Percentiles rank a stretch among this genome's conserved stretches.
Conservation (phyloP, 805 yeast genomes). For the Suhomyces faveliae region DNA sequence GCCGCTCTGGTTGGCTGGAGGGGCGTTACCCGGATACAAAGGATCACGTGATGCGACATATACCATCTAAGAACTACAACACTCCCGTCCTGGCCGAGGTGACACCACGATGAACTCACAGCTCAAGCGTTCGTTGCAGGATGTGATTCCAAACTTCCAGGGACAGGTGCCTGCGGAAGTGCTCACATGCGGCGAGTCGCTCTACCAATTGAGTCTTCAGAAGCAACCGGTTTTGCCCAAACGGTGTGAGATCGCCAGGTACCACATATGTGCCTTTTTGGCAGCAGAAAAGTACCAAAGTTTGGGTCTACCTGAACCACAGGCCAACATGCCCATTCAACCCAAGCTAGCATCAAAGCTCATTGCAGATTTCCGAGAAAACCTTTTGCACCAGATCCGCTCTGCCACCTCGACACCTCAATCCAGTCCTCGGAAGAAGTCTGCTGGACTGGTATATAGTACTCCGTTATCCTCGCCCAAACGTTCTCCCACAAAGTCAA, state of each 20-base stretch:
- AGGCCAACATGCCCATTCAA: constrained; percentile 57
- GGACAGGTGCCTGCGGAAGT: constrained; percentile 45
- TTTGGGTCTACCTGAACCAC: constrained; percentile 50
- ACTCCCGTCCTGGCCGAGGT: not conserved
- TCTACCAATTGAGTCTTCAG: constrained; percentile 53
- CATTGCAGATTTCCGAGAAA: constrained; percentile 45
- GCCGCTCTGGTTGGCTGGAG: constrained; percentile 27
- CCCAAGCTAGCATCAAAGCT: constrained; percentile 41
- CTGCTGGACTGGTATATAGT: not conserved
- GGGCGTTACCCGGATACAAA: not conserved
- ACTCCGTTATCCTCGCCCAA: constrained; percentile 2
- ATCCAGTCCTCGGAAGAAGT: constrained; percentile 17
- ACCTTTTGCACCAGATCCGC: constrained; percentile 28
- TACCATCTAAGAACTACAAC: not conserved
- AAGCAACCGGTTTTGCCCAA: constrained; percentile 48
- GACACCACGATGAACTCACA: constrained; percentile 3
- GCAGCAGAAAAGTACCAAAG: constrained; percentile 52
- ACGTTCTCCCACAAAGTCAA: constrained; percentile 12
- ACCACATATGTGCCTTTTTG: constrained; percentile 64
- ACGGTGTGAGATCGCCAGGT: constrained; percentile 61
- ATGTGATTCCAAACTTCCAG: constrained; percentile 49
- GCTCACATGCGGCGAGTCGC: constrained; percentile 38
- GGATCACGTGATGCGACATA: not conserved
- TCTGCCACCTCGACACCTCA: constrained; percentile 17
- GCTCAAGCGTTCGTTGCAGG: constrained; percentile 37